Evolutionary conservation across 192 early-diverging fungal species (phyloP).

Genomic region (Entophlyctis luteolus): DNA sequence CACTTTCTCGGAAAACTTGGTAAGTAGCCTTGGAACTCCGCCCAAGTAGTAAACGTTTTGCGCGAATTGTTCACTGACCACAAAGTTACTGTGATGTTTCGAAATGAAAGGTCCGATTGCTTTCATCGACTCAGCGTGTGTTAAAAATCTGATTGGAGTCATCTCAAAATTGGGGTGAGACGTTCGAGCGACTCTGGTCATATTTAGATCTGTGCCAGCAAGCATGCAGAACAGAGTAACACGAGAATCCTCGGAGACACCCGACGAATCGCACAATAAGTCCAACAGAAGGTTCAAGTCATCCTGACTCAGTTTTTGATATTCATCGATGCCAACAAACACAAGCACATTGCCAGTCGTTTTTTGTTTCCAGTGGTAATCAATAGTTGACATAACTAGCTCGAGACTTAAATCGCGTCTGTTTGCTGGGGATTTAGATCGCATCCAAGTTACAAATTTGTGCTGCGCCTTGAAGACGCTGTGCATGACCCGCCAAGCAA

Average conservation of each 20-base stretch:
- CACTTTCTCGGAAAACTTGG: not conserved
- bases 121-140: conserved; percentile 6
- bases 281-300: conserved; percentile 23
- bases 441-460: conserved; percentile 13
- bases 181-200: conserved; percentile 4
- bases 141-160: conserved; percentile 17
- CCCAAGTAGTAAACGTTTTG: conserved; percentile 23
- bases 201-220: conserved; percentile 13
- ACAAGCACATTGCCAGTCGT: conserved; percentile 4
- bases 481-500: conserved; percentile 19
- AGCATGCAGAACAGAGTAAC: conserved; percentile 22
- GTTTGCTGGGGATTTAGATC: conserved; percentile 17
- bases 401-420: not conserved
- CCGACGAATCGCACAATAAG: not conserved
- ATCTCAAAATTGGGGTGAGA: conserved; percentile 15
- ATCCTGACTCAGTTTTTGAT: conserved; percentile 17
- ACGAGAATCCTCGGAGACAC: not conserved
- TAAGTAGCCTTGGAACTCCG: conserved; percentile 25
- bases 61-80: conserved; percentile 1
- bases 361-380: conserved; percentile 2
- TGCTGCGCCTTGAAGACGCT: conserved; percentile 9
- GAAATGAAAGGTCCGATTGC: conserved; percentile 15
- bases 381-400: conserved; percentile 13
- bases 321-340: conserved; percentile 24
- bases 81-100: conserved; percentile 6